Evolutionary conservation across 306 rosid genomes (phyloP), one percentile per base, ranked within the genome.

Genomic region (Aeschynomene evenia): DNA sequence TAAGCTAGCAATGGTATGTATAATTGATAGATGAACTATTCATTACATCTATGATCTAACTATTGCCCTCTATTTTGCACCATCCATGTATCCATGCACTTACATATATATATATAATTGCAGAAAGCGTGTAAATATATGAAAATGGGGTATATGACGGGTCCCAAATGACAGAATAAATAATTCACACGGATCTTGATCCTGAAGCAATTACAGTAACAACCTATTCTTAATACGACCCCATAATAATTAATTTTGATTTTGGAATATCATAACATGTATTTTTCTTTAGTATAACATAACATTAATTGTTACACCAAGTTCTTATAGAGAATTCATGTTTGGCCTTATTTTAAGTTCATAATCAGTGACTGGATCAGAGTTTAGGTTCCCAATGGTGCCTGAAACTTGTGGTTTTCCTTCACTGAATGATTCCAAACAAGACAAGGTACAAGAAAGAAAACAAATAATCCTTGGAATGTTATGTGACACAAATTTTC

Each of bases 161-260:
- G 66, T 42, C 66, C 66, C 75, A 18, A 7, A 2, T 40, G 43
- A 40, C 42, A 6, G 22, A 39, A 20, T 20, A 37, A 42, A 13
- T 28, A 49, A 49, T 4, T 3, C 19, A 18, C 22, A 28, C 18
- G 66, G 45, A 70, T 29, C 58, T 57, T 29, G 7, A 18, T 21
- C 28, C 6, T 70, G 67, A 70, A 70, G 75, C 66, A 45, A 45
- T 7, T n/a, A 15, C 43, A 70, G 75, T 57, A 45, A 45, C 8
- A 45, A 15, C 43, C 9, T 2, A 13, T 14, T 63, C 31, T 22
- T 63, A 40, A 40, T 34, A 52, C 16, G 36, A 51, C 33, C 34
- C 15, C 46, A 33, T 67, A 13, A n/a, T n/a, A n/a, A n/a, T n/a
- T n/a, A n/a, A 33, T 66, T 43, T 43, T 43, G 39, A 9, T 7